A percentile compares a stretch with the other conserved stretches of the same genome.
phyloP scores from a whole-genome alignment of 2,329 filamentous ascomycete species.

The Ophiognomonia clavigignenti-juglandacearum region DNA sequence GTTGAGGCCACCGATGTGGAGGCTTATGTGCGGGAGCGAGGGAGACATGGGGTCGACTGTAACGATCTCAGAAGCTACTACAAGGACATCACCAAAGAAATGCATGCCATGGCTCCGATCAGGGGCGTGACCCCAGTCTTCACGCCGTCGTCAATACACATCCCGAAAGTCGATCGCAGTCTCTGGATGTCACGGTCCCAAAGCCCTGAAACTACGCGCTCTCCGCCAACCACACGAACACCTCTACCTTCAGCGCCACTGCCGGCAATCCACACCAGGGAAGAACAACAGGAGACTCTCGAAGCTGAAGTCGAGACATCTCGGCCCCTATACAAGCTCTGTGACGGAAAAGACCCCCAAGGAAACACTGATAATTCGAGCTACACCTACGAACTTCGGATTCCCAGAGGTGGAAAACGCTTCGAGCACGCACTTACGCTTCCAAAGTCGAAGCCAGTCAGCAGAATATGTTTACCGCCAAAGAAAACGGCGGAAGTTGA shows the following conservation, averaged over 20 bases:
- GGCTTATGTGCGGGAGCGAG: slow-evolving; percentile 3
- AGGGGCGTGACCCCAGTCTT: slow-evolving; percentile 9
- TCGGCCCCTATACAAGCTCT: slow-evolving; percentile 7
- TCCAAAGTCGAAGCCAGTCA: neutral
- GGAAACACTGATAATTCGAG: neutral
- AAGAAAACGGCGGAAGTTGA: neutral
- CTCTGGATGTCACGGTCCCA: too few species aligned
- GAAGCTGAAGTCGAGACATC: neutral
- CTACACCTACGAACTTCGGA: slow-evolving; percentile 11
- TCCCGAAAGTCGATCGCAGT: too few species aligned
- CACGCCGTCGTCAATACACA: neutral
- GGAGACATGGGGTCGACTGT: slow-evolving; percentile 4
- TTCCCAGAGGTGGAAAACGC: neutral
- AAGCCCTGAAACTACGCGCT: neutral
- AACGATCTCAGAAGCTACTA: slow-evolving; percentile 13
- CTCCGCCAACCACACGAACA: neutral
- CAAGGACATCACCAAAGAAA: slow-evolving; percentile 8
- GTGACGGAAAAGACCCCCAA: neutral
- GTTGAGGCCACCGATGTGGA: neutral
- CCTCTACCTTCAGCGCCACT: too few species aligned
- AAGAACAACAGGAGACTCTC: neutral
- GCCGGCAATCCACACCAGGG: neutral
- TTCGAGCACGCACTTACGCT: neutral
- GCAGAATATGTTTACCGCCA: slow-evolving; percentile 4
- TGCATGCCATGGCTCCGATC: slow-evolving; percentile 9